These are phyloP conservation scores for Aegilops sharonensis DNA, from an alignment of 176 grass and related monocot genomes.

Conservation along the genomic window DNA sequence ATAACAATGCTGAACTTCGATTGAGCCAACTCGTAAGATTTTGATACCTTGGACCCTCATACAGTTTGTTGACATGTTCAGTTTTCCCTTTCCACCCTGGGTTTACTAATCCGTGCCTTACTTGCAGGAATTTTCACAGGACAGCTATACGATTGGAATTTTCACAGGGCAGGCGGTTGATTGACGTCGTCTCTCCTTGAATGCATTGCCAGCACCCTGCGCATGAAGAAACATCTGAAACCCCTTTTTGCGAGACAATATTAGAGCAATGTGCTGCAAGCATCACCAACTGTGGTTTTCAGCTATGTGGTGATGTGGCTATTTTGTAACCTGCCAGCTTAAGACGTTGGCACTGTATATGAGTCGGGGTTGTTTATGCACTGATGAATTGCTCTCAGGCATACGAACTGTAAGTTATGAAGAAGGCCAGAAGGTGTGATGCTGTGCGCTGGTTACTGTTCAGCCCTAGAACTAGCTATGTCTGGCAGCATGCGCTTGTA, in stretches of 20 bases:
- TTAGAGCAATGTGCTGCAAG: neutral
- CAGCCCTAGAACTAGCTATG: neutral
- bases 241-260: neutral
- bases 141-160: slow-evolving; percentile 48
- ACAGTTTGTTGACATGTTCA: neutral
- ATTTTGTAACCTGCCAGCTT: slow-evolving; percentile 4
- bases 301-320: neutral
- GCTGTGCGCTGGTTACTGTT: neutral
- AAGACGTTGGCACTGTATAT: neutral
- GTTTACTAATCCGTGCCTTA: slow-evolving; percentile 14
- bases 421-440: neutral
- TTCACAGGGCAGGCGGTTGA: slow-evolving; percentile 63
- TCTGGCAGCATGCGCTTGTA: slow-evolving; percentile 20
- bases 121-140: slow-evolving; percentile 68
- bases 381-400: neutral
- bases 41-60: neutral
- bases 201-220: slow-evolving; percentile 6
- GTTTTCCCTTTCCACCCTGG: neutral
- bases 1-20: slow-evolving; percentile 49
- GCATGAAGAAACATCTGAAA: slow-evolving; percentile 40
- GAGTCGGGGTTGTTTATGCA: neutral
- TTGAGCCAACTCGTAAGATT: slow-evolving; percentile 83
- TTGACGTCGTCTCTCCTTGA: slow-evolving; percentile 1
- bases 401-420: neutral
- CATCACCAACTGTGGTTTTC: neutral